phyloP scores from a whole-genome alignment of 2,329 filamentous ascomycete species.

The Chaetoscypha palmicola region DNA sequence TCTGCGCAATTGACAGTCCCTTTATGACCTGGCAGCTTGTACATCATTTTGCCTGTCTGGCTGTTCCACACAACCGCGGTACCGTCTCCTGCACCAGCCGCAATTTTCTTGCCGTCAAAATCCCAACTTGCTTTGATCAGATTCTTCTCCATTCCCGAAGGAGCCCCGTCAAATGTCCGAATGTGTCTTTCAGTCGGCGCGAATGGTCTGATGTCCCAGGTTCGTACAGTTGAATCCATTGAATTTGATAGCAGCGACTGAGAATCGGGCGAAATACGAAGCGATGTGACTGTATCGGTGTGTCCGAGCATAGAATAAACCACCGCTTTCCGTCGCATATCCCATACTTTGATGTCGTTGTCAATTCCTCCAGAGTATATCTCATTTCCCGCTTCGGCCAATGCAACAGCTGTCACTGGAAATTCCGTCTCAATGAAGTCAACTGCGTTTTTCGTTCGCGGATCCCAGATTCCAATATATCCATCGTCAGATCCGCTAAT shows the following conservation, averaged over 20 bases:
- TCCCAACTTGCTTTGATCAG: constrained; percentile 88
- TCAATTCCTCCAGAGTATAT: constrained; percentile 93
- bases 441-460: constrained; percentile 77
- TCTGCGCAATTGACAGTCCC: constrained; percentile 92
- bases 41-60: constrained; percentile 80
- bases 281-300: constrained; percentile 82
- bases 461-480: constrained; percentile 92
- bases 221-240: constrained; percentile 88
- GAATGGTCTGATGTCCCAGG: constrained; percentile 95
- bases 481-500: constrained; percentile 92
- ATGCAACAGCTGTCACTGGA: constrained; percentile 81
- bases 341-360: constrained; percentile 97
- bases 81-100: constrained; percentile 81
- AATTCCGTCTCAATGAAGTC: constrained; percentile 88
- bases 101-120: constrained; percentile 74
- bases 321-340: constrained; percentile 82
- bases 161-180: constrained; percentile 86
- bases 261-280: constrained; percentile 87
- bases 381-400: constrained; percentile 93
- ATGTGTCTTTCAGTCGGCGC: constrained; percentile 81
- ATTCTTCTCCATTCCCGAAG: constrained; percentile 83
- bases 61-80: constrained; percentile 88
- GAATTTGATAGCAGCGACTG: constrained; percentile 86
- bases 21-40: constrained; percentile 93
- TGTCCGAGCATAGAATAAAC: constrained; percentile 86